These are phyloP conservation scores for Clonostachys rosea DNA, from an alignment of 2,329 filamentous ascomycete genomes.

Conservation along the genomic window DNA sequence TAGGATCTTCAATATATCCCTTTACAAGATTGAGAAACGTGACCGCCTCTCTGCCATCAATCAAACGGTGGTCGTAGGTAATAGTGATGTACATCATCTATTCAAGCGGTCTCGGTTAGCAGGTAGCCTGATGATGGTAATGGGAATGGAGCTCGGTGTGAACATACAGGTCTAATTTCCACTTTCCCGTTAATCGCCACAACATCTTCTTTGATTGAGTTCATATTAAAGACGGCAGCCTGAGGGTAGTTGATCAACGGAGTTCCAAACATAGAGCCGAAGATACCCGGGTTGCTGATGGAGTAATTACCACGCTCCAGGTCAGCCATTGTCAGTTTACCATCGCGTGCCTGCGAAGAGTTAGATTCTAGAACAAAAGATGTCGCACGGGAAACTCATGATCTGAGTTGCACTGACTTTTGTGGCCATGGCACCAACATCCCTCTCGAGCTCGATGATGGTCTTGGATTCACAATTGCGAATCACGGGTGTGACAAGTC, in stretches of 20 bases:
- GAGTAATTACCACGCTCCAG: slow-evolving; percentile 75
- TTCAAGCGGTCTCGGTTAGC: too few species aligned
- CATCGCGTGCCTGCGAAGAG: slow-evolving; percentile 53
- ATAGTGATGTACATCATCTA: slow-evolving; percentile 41
- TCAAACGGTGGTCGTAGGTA: slow-evolving; percentile 50
- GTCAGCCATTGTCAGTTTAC: slow-evolving; percentile 73
- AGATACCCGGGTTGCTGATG: slow-evolving; percentile 79
- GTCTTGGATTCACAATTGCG: slow-evolving; percentile 54
- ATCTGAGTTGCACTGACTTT: too few species aligned
- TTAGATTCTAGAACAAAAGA: neutral
- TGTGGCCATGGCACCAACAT: slow-evolving; percentile 44
- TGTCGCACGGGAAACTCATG: slow-evolving; percentile 23
- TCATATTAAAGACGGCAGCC: slow-evolving; percentile 57
- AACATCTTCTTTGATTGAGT: slow-evolving; percentile 49
- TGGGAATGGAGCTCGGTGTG: too few species aligned
- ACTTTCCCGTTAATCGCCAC: slow-evolving; percentile 51
- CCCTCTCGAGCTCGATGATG: slow-evolving; percentile 35
- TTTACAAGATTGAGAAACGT: slow-evolving; percentile 41
- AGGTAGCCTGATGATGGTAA: too few species aligned
- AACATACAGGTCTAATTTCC: slow-evolving; percentile 22
- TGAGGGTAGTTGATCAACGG: slow-evolving; percentile 76
- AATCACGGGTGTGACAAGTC: slow-evolving; percentile 72
- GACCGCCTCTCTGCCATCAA: slow-evolving; percentile 55
- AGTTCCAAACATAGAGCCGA: slow-evolving; percentile 44
- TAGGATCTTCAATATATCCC: slow-evolving; percentile 31